phyloP scores from a whole-genome alignment of 2,329 filamentous ascomycete species.

The Cyanodermella asteris region DNA sequence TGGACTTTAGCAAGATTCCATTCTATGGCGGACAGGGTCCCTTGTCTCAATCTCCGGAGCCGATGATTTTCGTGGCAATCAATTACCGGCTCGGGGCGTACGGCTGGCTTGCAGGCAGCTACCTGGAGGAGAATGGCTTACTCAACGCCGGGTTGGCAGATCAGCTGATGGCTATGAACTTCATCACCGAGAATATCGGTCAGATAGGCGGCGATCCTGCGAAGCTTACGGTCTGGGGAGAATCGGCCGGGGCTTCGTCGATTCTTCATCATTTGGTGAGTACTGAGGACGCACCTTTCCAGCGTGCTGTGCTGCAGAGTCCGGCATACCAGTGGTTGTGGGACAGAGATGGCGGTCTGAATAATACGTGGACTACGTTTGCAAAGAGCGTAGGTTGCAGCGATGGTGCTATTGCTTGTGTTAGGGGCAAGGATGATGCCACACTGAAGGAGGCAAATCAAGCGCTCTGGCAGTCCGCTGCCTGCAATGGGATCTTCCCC shows the following conservation, averaged over 20 bases:
- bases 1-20: conserved; percentile 2
- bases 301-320: conserved; percentile 2
- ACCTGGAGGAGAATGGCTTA: conserved; percentile 2
- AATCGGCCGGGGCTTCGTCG: conserved; percentile 3
- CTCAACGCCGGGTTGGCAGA: conserved; percentile 4
- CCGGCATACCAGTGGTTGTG: conserved; percentile 3
- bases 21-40: conserved; percentile 1
- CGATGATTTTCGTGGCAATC: conserved; percentile 2
- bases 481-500: conserved; percentile 1
- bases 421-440: background rate
- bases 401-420: background rate
- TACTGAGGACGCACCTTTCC: conserved; percentile 1
- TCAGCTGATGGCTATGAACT: conserved; percentile 3
- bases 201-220: conserved; percentile 2
- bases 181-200: conserved; percentile 1
- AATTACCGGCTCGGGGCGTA: conserved; percentile 4
- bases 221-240: conserved; percentile 2
- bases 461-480: background rate
- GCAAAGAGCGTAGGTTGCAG: background rate
- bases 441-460: conserved; percentile 2
- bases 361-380: conserved; percentile 2
- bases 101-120: conserved; percentile 3
- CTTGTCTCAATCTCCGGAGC: background rate
- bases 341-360: conserved; percentile 1
- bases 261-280: conserved; percentile 3